Conservation (phyloP, 2,329 filamentous ascomycete species). For the Cercospora janseana region DNA sequence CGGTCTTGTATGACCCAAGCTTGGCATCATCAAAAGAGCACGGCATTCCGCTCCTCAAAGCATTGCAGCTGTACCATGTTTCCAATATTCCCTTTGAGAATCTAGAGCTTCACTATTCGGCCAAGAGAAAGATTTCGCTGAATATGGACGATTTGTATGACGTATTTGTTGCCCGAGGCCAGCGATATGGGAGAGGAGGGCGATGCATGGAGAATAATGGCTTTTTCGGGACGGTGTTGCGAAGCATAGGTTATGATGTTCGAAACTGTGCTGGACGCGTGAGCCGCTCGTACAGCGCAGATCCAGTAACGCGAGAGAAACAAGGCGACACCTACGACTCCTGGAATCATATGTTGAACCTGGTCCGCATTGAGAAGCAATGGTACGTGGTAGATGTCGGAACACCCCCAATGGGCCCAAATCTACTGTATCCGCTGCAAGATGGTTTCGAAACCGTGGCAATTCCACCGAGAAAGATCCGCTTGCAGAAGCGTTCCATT, state of each 20-base stretch:
- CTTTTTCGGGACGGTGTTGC: constrained; percentile 53
- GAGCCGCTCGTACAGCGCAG: constrained; percentile 29
- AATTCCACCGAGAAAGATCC: constrained; percentile 19
- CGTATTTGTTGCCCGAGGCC: constrained; percentile 49
- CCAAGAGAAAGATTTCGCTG: constrained; percentile 49
- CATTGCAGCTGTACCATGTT: constrained; percentile 42
- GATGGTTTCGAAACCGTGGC: constrained; percentile 26
- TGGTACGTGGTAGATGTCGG: constrained; percentile 45
- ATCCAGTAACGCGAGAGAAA: constrained; percentile 21
- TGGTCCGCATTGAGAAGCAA: constrained; percentile 38
- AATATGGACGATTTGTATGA: constrained; percentile 52
- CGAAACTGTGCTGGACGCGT: constrained; percentile 45
- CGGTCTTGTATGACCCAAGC: constrained; percentile 18
- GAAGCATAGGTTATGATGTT: constrained; percentile 51
- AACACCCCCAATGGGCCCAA: constrained; percentile 40
- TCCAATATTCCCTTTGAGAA: constrained; percentile 57
- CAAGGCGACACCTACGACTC: constrained; percentile 29
- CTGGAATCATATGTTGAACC: constrained; percentile 48
- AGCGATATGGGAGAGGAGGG: constrained; percentile 49
- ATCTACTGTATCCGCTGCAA: constrained; percentile 41
- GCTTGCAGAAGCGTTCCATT: constrained; percentile 29
- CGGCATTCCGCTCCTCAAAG: constrained; percentile 31
- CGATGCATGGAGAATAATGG: constrained; percentile 61
- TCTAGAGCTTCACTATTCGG: constrained; percentile 55
- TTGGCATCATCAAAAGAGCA: constrained; percentile 28